A percentile compares a stretch with the other conserved stretches of the same genome.
Evolutionary conservation across 1,284 basidiomycete species (phyloP).

Genomic region (Polyporus tsugae): DNA sequence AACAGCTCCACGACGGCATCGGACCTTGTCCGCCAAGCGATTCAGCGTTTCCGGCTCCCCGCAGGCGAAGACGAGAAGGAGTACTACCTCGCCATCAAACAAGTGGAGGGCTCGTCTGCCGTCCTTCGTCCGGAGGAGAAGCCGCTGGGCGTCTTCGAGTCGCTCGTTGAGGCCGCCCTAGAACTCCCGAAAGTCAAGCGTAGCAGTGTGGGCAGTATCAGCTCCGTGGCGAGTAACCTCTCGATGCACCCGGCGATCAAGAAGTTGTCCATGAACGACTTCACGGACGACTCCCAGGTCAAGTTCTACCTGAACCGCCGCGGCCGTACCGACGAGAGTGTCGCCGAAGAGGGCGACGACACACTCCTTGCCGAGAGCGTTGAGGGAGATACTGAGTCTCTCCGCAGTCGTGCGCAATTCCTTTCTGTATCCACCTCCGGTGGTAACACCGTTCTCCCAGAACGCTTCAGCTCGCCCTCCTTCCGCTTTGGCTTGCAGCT

Average conservation of each 20-base stretch:
- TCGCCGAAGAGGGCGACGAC: conserved; percentile 56
- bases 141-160: conserved; percentile 89
- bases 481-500: conserved; percentile 88
- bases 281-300: conserved; percentile 95
- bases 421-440: conserved; percentile 51
- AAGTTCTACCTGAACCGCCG: conserved; percentile 92
- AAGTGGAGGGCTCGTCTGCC: conserved; percentile 86
- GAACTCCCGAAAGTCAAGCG: conserved; percentile 89
- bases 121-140: conserved; percentile 76
- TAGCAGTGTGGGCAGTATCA: conserved; percentile 93
- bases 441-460: conserved; percentile 60
- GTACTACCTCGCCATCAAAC: conserved; percentile 95
- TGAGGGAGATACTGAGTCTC: conserved; percentile 39
- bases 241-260: conserved; percentile 94
- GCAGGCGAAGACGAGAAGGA: conserved; percentile 67
- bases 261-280: conserved; percentile 94
- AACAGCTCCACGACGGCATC: conserved; percentile 85
- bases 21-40: conserved; percentile 90
- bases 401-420: conserved; percentile 47
- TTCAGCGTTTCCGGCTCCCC: conserved; percentile 90
- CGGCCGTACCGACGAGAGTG: conserved; percentile 44
- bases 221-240: conserved; percentile 89
- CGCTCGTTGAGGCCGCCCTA: conserved; percentile 80
- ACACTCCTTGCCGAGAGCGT: conserved; percentile 55
- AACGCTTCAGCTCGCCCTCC: conserved; percentile 82